Evolutionary conservation across 1,284 basidiomycete species (phyloP), one percentile per base, ranked within the genome.

Genomic region (Neolentinus lepideus): DNA sequence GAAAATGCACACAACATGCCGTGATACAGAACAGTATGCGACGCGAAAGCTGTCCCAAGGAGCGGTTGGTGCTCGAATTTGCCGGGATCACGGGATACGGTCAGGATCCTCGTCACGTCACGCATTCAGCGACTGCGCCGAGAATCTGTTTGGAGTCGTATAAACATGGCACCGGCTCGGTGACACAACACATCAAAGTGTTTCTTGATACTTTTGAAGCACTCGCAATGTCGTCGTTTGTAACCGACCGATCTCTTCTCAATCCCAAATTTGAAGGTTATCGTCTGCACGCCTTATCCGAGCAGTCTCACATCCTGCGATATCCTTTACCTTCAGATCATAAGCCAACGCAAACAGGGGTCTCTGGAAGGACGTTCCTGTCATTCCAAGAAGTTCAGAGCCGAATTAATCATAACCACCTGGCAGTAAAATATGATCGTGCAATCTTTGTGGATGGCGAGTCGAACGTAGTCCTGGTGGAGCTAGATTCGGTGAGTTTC

Each of bases 231-330:
- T 50, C 47, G 33, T 27, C 57, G n/a, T 77, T 79, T 57, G 61
- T 64, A 19, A 72, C 75, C 2, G 67, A 71, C 25, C 73, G 72
- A 26, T 59, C 69, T 33, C 75, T 92, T 2, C 69, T 89, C n/a
- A 92, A 92, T 62, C 82, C 88, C 2, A 88, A 87, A 61, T 94
- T 94, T 59, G 90, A 94, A 61, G 86, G 88, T 1, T 94, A 94
- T 70, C 90, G 83, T 65, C 76, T 94, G 36, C 75, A 83, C 57
- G 71, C 80, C 11, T 69, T 88, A 35, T 66, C 74, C 8, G 81
- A 85, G 61, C 79, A 84, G 26, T 70, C 80, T 11, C 70, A 72
- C 10, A 75, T 88, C 22, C 69, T 69, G 16, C 76, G 78, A 25
- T 78, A 78, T 65, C 66, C 67, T 16, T 74, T 90, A 8, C 38